Base-by-base conservation (phyloP, 305 asterid species). In the Euphrasia arctica region DNA sequence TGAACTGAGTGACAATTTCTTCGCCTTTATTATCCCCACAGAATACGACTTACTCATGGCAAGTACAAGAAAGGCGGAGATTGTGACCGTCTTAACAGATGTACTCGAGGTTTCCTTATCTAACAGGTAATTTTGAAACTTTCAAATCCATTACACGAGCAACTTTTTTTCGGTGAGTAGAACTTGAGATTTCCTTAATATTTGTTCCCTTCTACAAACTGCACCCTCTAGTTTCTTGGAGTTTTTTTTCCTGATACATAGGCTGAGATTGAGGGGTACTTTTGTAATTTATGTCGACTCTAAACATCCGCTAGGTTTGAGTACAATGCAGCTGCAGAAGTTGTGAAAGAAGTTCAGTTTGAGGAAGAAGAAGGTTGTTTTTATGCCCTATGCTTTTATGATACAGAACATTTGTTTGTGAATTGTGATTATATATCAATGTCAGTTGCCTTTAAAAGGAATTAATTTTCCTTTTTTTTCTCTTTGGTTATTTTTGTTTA, bases 1-100 rank as follows among this genome's bases (percentile, higher is more conserved):
- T 75, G 94, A 90, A 75, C 79, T 83, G 51, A 81, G 82, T 65
- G 97, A 90, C 74, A 82, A 90, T 77, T 93, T 93, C 79, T 60
- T 90, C 54, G 87, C 97, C 58, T 73, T 93, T 64, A 78, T 88
- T 63, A 82, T 90, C 72, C 96, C 96, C 58, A 85, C 96, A 1
- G 99, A 93, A 63, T 93, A 92, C 59, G 99, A 90, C 77, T 41
- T 88, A 54, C 91, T 90, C 74, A 74, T 93, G 87, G 99, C 96
- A 34, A 90, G 95, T 67, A 90, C 96, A 39, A 74, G 96, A 74
- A 93, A 90, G 86, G 72, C 81, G 4, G 97, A 93, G 81, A 84
- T 93, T 62, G 90, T 86, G 65, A 74, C 75, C 42, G 85, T 82
- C 76, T 66, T 90, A 31, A 81, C 78, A 25, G 94, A 82, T 58